phyloP scores from a whole-genome alignment of 179 eudicot species.

The Carnegiea gigantea region DNA sequence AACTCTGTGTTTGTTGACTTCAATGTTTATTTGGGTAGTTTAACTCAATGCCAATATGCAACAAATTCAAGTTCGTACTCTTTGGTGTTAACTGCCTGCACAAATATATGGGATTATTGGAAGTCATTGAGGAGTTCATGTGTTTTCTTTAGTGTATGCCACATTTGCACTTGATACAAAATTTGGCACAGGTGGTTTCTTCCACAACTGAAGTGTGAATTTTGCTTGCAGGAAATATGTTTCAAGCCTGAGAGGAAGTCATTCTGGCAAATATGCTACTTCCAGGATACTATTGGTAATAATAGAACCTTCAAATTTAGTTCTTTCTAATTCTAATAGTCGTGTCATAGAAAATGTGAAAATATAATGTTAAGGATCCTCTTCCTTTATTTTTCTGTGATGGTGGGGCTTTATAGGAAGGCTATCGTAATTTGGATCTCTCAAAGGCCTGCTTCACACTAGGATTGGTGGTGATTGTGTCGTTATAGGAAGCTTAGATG shows the following conservation, averaged over 20 bases:
- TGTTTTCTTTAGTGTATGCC: background rate
- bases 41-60: no score
- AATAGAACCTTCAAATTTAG: conserved; percentile 9
- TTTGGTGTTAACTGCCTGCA: background rate
- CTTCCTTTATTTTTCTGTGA: background rate
- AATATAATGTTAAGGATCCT: background rate
- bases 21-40: no score
- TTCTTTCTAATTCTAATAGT: background rate
- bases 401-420: background rate
- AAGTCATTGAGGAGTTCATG: background rate
- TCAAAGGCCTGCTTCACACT: background rate
- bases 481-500: conserved; percentile 2
- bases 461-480: background rate
- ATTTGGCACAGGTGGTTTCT: background rate
- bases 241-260: conserved; percentile 79
- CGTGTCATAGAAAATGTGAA: background rate
- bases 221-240: conserved; percentile 69
- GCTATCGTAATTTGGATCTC: background rate
- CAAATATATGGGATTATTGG: background rate
- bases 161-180: background rate
- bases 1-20: no score
- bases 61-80: no score
- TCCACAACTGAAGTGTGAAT: background rate
- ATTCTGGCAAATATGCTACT: conserved; percentile 63
- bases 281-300: conserved; percentile 67